Percentiles rank a stretch among this genome's conserved stretches.
phyloP scores from a whole-genome alignment of 352 stramenopile species.

The Phytophthora pinifolia region DNA sequence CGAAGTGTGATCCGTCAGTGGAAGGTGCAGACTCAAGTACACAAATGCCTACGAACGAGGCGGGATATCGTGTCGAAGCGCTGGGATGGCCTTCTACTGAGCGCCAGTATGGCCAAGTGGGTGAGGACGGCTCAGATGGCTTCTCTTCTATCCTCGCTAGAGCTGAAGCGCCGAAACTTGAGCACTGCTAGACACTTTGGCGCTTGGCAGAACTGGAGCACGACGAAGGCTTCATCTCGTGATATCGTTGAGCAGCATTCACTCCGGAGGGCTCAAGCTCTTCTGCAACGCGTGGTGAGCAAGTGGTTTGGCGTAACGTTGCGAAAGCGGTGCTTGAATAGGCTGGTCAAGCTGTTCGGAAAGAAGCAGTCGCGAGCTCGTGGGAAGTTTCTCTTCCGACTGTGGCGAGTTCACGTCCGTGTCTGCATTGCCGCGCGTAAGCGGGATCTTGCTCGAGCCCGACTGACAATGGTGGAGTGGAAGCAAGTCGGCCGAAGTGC shows the following conservation, averaged over 20 bases:
- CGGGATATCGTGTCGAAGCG: conserved; percentile 12
- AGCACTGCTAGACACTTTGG: conserved; percentile 14
- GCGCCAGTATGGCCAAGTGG: conserved; percentile 17
- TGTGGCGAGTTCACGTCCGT: conserved; percentile 17
- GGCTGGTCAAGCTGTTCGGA: conserved; percentile 44
- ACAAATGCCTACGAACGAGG: background rate
- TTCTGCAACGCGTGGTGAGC: conserved; percentile 15
- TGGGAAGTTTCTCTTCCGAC: conserved; percentile 17
- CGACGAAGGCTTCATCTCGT: background rate
- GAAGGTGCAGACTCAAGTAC: background rate
- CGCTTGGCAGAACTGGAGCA: conserved; percentile 18
- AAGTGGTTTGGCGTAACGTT: conserved; percentile 34
- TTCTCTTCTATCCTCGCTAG: conserved; percentile 1
- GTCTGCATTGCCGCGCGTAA: conserved; percentile 13
- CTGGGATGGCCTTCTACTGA: conserved; percentile 4
- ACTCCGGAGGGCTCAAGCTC: background rate
- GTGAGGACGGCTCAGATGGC: conserved; percentile 6
- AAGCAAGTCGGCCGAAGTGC: conserved; percentile 7
- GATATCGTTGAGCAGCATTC: conserved; percentile 8
- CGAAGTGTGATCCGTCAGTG: conserved; percentile 5
- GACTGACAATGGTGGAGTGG: conserved; percentile 19
- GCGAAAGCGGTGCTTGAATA: conserved; percentile 34
- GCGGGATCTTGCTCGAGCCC: conserved; percentile 1
- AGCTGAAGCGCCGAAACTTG: conserved; percentile 8
- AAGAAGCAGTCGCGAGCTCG: conserved; percentile 31